These are phyloP conservation scores for Chionographis japonica DNA, from an alignment of 106 monocot species.

Conservation along the genomic window DNA sequence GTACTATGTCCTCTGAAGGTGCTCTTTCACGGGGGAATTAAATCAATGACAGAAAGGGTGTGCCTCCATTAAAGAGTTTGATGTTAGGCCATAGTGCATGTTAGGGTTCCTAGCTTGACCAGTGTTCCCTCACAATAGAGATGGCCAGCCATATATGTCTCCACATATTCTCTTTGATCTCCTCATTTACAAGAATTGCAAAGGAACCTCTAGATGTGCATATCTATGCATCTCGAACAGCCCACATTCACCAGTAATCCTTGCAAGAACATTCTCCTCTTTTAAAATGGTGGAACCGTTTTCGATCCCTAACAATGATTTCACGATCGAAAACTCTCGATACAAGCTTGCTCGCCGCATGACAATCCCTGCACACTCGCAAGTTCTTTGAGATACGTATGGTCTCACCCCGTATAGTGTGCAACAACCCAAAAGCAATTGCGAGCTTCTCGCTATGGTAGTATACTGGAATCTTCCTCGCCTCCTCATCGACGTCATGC, in stretches of 20 bases:
- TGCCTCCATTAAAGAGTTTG: too few relatives aligned
- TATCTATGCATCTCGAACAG: too few relatives aligned
- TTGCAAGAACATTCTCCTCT: slow-evolving; percentile 66
- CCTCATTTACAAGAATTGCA: too few relatives aligned
- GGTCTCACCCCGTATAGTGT: slow-evolving; percentile 35
- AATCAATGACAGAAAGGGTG: too few relatives aligned
- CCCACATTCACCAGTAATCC: slow-evolving; percentile 65
- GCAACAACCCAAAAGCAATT: slow-evolving; percentile 68
- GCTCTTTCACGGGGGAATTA: too few relatives aligned
- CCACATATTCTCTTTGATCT: too few relatives aligned
- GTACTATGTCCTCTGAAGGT: too few relatives aligned
- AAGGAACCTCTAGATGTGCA: too few relatives aligned
- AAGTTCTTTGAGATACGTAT: slow-evolving; percentile 74
- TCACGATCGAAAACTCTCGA: slow-evolving; percentile 48
- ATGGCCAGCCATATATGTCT: too few relatives aligned
- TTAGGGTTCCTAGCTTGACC: too few relatives aligned
- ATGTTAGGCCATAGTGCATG: too few relatives aligned
- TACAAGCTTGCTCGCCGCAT: slow-evolving; percentile 57
- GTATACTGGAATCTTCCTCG: slow-evolving; percentile 43
- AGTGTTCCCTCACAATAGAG: too few relatives aligned
- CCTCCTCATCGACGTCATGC: slow-evolving; percentile 45
- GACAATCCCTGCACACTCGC: slow-evolving; percentile 78
- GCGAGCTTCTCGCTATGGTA: slow-evolving; percentile 86
- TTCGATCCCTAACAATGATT: slow-evolving; percentile 70
- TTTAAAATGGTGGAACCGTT: slow-evolving; percentile 76